Percentiles rank a stretch among this genome's conserved stretches.
phyloP scores from a whole-genome alignment of 208 protist genomes.

The Vickermania ingenoplastis region DNA sequence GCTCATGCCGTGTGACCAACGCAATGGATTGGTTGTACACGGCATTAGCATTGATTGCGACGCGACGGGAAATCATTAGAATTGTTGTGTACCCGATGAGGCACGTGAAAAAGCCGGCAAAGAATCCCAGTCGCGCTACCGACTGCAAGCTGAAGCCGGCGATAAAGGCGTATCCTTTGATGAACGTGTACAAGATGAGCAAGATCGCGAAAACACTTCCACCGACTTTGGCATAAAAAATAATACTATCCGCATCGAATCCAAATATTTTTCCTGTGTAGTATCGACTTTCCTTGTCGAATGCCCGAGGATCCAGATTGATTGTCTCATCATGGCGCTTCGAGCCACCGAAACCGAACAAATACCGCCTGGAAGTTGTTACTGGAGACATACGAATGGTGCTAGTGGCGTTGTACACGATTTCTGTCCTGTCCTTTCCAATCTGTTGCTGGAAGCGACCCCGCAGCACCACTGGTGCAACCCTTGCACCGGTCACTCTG shows the following conservation, averaged over 20 bases:
- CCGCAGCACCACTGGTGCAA: too few relatives aligned
- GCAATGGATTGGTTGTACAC: conserved; percentile 89
- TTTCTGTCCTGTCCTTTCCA: too few relatives aligned
- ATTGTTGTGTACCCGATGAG: conserved; percentile 44
- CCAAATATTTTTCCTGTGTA: conserved; percentile 78
- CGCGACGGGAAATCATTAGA: conserved; percentile 41
- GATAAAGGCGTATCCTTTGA: conserved; percentile 70
- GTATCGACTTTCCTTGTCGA: conserved; percentile 57
- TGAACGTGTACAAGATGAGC: conserved; percentile 48
- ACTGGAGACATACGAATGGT: too few relatives aligned
- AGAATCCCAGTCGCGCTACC: conserved; percentile 75
- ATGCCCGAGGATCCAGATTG: conserved; percentile 54
- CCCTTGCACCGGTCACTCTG: too few relatives aligned
- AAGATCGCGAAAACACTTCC: conserved; percentile 19
- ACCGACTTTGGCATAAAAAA: conserved; percentile 76
- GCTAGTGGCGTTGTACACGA: too few relatives aligned
- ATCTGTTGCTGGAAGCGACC: too few relatives aligned
- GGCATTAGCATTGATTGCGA: conserved; percentile 67
- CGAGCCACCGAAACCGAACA: conserved; percentile 34
- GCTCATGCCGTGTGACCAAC: conserved; percentile 71
- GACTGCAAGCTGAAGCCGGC: conserved; percentile 66
- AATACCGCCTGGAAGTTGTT: conserved; percentile 10
- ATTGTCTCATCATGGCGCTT: conserved; percentile 22
- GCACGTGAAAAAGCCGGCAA: conserved; percentile 65
- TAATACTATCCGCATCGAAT: conserved; percentile 56